Conservation (phyloP, 768 basidiomycete species). For the Pilatotrama ljubarskyi region DNA sequence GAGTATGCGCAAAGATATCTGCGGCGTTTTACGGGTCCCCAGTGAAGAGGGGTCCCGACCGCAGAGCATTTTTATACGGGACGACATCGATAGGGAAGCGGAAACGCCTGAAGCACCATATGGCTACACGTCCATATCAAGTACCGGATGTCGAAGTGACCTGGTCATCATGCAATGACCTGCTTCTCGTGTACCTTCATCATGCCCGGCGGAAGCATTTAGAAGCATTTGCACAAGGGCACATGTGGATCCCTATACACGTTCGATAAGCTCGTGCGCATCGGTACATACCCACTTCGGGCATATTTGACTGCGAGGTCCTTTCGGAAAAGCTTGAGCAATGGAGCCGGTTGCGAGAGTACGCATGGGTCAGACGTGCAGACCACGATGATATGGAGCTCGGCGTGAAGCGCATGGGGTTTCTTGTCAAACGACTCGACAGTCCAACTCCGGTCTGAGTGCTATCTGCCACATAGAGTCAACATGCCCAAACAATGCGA, state of each 20-base stretch:
- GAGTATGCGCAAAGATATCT: background rate
- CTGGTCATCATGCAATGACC: background rate
- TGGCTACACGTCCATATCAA: background rate
- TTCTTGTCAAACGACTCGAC: background rate
- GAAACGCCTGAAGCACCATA: background rate
- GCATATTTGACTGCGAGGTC: too few species aligned
- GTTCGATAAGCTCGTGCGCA: constrained; percentile 4
- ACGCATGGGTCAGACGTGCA: too few species aligned
- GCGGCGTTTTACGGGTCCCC: background rate
- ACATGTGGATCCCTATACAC: background rate
- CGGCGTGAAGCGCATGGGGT: too few species aligned
- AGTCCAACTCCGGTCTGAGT: background rate
- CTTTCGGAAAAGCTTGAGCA: too few species aligned
- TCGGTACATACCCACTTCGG: too few species aligned
- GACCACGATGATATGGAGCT: too few species aligned
- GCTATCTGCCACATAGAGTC: background rate
- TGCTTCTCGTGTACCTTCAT: background rate
- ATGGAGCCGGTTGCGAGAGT: too few species aligned
- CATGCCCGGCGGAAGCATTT: background rate
- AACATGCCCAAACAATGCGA: constrained; percentile 1
- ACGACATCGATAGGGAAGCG: background rate
- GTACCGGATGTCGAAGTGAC: background rate
- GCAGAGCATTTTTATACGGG: too few species aligned
- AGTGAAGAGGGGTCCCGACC: background rate
- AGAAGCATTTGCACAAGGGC: background rate